phyloP scores from a whole-genome alignment of 306 rosid species.

The Lithocarpus polystachyus region DNA sequence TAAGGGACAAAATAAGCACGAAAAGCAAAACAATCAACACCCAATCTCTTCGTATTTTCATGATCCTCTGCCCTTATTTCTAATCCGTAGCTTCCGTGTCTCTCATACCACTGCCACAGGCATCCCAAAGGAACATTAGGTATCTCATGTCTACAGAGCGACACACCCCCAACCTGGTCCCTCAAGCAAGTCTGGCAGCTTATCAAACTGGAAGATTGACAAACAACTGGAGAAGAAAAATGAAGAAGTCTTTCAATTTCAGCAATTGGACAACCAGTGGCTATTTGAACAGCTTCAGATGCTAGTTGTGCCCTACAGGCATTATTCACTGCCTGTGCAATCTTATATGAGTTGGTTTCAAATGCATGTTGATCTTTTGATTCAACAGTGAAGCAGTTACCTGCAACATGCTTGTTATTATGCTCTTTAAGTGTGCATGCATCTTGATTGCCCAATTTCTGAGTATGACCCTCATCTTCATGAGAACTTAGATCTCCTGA shows the following conservation, averaged over 20 bases:
- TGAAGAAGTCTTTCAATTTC: slow-evolving; percentile 73
- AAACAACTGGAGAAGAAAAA: slow-evolving; percentile 57
- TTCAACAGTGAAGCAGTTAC: slow-evolving; percentile 24
- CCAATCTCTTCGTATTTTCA: slow-evolving; percentile 38
- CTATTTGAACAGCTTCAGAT: slow-evolving; percentile 55
- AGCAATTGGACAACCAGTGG: slow-evolving; percentile 60
- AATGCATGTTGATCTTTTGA: slow-evolving; percentile 24
- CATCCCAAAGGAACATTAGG: slow-evolving; percentile 54
- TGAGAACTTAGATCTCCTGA: slow-evolving; percentile 10
- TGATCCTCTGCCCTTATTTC: slow-evolving; percentile 58
- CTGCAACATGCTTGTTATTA: slow-evolving; percentile 22
- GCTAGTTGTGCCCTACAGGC: slow-evolving; percentile 50
- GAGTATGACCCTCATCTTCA: slow-evolving; percentile 21
- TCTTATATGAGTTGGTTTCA: slow-evolving; percentile 36
- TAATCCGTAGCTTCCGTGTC: slow-evolving; percentile 78
- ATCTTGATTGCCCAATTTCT: slow-evolving; percentile 15
- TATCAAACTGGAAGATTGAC: slow-evolving; percentile 27
- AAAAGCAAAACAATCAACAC: slow-evolving; percentile 42
- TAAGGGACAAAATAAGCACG: slow-evolving; percentile 81
- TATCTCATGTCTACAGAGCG: slow-evolving; percentile 54
- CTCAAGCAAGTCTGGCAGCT: slow-evolving; percentile 38
- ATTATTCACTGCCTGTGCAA: slow-evolving; percentile 50
- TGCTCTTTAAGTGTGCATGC: slow-evolving; percentile 21
- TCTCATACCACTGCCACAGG: slow-evolving; percentile 91
- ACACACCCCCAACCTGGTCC: slow-evolving; percentile 29